Base-by-base conservation (phyloP, 805 yeast species). In the Tetrapisispora nanseiensis region DNA sequence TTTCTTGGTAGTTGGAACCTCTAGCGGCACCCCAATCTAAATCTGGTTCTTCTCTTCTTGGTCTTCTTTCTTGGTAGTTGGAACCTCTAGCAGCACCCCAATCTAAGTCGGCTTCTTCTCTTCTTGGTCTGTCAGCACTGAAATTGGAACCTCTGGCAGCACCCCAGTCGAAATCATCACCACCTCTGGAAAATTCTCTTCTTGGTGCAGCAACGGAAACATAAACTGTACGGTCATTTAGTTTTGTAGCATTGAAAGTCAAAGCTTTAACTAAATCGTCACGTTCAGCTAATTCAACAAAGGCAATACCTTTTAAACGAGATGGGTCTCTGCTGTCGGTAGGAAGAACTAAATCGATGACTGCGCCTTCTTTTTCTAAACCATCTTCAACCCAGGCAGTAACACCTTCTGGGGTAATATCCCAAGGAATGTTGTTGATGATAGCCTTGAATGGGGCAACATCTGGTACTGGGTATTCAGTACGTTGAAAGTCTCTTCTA, bases 381-480 rank as follows among this genome's bases (percentile, higher is more conserved):
- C 67, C 68, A 46, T 73, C 75, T 52, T 75, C 80, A 44, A 83
- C 73, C 70, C 81, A 82, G 21, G 72, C 74, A 40, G 62, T 67
- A 45, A 83, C 69, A 41, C 70, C 75, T 29, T 70, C 77, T 63
- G 90, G 97, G 37, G 70, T 63, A 35, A 76, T 74, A 45, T 83
- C 89, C 80, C 84, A 82, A 46, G 95, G 86, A 58, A 92, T 75
- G 67, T 89, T 87, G 59, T 77, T 76, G 51, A 90, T 72, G 61
- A 86, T 78, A n/a, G 95, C 97, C 56, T 84, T 82, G 72, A 66
- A 92, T 42, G 99, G 99, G 16, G 97, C 87, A 40, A 68, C 73
- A 54, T 86, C 90, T 36, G 99, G 99, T 46, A 92, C 72, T 33
- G 95, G 95, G 52, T 68, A 82, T 59, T 82, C 89, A 29, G 69